Base-by-base conservation (phyloP, 345 rosid genomes). In the Gossypium thurberi region DNA sequence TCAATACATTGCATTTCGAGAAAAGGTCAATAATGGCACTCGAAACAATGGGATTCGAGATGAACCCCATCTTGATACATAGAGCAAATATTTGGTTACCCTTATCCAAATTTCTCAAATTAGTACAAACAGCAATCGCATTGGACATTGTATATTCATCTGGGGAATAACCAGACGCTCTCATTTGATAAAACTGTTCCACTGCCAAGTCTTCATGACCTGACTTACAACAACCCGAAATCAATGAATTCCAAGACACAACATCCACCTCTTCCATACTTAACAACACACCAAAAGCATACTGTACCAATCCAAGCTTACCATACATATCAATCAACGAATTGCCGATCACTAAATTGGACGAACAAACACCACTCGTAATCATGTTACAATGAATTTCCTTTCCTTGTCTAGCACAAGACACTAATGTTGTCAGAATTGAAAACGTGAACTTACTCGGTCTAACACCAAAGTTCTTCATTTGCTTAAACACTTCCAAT, bases 1-100 rank as follows among this genome's bases (percentile, higher is more conserved):
- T 86, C 85, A 91, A 85, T 87, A 89, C 87, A 88, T 87, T 80
- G 87, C 95, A 88, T 82, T 91, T 86, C 44, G 97, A 89, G 82
- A 89, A 91, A 78, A 91, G 79, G 74, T 91, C 89, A 85, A 91
- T 85, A 50, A 76, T 56, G 2, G 97, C 91, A 85, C 95, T 90
- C 48, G 82, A 81, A 82, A 93, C 86, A 77, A 91, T 78, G 76
- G 84, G 53, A 81, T 88, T 91, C 75, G 75, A 81, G 79, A 89
- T 80, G 86, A 85, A 81, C 64, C 95, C 93, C 85, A 74, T 76
- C 85, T 90, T 90, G 75, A 85, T 61, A 77, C 83, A 83, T 10
- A 84, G 73, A 85, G 89, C 85, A 42, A 88, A 78, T 69, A 85
- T 78, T 77, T 89, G 90, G 88, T 84, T 84, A 91, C 97, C 93